These are phyloP conservation scores for Mortierella sp. DNA, from an alignment of 371 early-diverging fungal species.

Conservation along the genomic window DNA sequence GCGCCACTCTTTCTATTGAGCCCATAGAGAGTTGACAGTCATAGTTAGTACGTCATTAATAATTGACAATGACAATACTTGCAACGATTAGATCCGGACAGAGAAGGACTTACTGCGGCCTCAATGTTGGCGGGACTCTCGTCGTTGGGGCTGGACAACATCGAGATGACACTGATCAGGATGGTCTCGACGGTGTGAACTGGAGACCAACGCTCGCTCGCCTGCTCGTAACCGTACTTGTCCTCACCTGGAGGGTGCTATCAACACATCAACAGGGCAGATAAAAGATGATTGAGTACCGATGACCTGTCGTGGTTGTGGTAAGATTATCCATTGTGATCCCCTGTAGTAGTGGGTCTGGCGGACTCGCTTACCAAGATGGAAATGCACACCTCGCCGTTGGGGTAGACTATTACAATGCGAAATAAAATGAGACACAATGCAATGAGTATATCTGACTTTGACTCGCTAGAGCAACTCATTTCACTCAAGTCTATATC, in stretches of 20 bases:
- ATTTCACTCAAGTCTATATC: background rate
- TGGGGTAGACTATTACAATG: constrained; percentile 71
- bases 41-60: background rate
- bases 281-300: background rate
- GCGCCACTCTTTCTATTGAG: constrained; percentile 79
- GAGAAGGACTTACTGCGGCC: constrained; percentile 77
- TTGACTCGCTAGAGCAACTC: too few relatives aligned
- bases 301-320: background rate
- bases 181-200: constrained; percentile 97
- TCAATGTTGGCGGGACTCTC: constrained; percentile 95
- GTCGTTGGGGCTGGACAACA: constrained; percentile 95
- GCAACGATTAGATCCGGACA: background rate
- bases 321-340: background rate
- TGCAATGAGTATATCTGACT: background rate
- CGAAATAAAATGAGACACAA: background rate
- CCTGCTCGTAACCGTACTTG: constrained; percentile 93
- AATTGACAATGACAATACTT: background rate
- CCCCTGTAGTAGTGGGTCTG: too few relatives aligned
- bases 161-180: constrained; percentile 86
- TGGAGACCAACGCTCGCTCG: constrained; percentile 94
- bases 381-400: constrained; percentile 94
- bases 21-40: background rate
- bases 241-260: constrained; percentile 88
- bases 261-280: background rate
- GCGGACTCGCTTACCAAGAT: constrained; percentile 75